Evolutionary conservation across 345 rosid species (phyloP).

Genomic region (Brassica incana): DNA sequence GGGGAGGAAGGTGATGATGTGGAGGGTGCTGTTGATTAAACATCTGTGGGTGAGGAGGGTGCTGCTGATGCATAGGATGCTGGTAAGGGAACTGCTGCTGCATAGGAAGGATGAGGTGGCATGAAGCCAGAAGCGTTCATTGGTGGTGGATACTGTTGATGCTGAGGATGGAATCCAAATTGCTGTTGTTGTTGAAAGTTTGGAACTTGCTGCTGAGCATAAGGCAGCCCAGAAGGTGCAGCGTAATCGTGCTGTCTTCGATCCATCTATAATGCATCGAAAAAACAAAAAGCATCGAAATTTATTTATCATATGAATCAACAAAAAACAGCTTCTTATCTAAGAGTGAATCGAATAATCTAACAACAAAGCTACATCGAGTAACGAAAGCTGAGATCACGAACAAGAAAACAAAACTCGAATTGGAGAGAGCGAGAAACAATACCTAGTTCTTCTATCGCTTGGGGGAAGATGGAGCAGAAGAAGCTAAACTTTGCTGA

Average conservation of each 20-base stretch:
- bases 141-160: constrained; percentile 66
- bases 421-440: background rate
- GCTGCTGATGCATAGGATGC: constrained; percentile 72
- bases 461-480: constrained; percentile 17
- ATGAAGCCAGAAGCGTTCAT: constrained; percentile 59
- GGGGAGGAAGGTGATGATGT: constrained; percentile 65
- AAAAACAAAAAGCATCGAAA: background rate
- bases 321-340: background rate
- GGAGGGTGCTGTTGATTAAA: constrained; percentile 74
- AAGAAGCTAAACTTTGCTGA: constrained; percentile 19
- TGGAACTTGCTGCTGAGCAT: constrained; percentile 69
- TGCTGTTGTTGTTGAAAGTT: constrained; percentile 79
- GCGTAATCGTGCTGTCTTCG: constrained; percentile 51
- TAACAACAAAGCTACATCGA: constrained; percentile 8
- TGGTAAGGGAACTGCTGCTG: constrained; percentile 82
- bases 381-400: constrained; percentile 19
- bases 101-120: constrained; percentile 69
- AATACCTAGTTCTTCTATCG: background rate
- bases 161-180: constrained; percentile 80
- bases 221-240: constrained; percentile 73
- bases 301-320: constrained; percentile 5
- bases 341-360: background rate
- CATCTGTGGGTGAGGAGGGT: constrained; percentile 69
- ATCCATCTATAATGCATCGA: constrained; percentile 38
- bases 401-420: background rate